Conservation (phyloP, 2,329 filamentous ascomycete species). For the Aureobasidium sp. region DNA sequence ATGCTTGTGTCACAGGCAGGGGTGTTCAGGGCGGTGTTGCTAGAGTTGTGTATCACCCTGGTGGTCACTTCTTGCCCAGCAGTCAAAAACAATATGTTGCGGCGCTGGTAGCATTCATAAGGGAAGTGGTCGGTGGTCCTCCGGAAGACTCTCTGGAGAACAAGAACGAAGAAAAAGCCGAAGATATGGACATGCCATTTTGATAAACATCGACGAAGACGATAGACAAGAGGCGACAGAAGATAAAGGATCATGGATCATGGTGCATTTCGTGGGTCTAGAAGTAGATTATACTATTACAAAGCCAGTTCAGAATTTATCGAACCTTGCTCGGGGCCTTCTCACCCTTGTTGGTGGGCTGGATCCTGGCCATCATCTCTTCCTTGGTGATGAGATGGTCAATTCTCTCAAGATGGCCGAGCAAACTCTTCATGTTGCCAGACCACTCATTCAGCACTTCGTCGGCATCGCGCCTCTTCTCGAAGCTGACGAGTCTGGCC, state of each 20-base stretch:
- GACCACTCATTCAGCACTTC: conserved; percentile 98
- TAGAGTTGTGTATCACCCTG: conserved; percentile 66
- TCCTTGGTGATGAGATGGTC: conserved; percentile 99
- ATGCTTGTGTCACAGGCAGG: conserved; percentile 51
- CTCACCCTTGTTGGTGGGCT: conserved; percentile 51
- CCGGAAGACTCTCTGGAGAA: conserved; percentile 27
- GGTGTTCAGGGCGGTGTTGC: conserved; percentile 31
- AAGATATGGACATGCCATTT: conserved; percentile 65
- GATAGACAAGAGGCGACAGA: neutral
- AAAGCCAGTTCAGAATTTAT: conserved; percentile 10
- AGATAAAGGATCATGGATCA: conserved; percentile 3
- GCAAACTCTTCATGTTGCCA: conserved; percentile 89
- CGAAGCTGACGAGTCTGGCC: conserved; percentile 85
- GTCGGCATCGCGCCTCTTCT: conserved; percentile 88
- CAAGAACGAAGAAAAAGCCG: conserved; percentile 49
- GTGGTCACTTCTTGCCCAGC: conserved; percentile 80
- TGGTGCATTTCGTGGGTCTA: conserved; percentile 17
- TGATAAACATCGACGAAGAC: conserved; percentile 26
- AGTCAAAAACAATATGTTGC: conserved; percentile 72
- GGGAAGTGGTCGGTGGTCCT: conserved; percentile 41
- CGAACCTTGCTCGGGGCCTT: conserved; percentile 36
- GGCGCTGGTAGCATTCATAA: conserved; percentile 67
- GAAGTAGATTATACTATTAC: conserved; percentile 11
- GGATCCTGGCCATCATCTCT: conserved; percentile 99
- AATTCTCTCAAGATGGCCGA: conserved; percentile 80